Evolutionary conservation across 73 alveolate species (phyloP).

Genomic region (Paramecium octaurelia): DNA sequence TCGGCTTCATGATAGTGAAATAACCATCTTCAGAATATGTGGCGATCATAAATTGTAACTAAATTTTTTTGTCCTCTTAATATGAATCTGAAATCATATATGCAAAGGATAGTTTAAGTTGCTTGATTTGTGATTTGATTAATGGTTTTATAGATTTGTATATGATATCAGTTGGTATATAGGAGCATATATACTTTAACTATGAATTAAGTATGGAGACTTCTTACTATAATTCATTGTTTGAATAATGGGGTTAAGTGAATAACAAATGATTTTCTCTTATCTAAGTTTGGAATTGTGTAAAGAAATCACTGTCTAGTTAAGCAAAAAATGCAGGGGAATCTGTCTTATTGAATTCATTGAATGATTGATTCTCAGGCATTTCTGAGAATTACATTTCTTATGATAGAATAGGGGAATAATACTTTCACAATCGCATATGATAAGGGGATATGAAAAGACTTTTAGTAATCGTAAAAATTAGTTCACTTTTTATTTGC

Average conservation of each 20-base stretch:
- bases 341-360: background rate
- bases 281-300: background rate
- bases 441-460: background rate
- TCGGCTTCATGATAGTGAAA: background rate
- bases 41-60: background rate
- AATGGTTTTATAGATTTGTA: background rate
- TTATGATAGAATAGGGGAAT: background rate
- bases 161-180: background rate
- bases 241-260: background rate
- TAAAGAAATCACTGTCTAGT: background rate
- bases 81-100: background rate
- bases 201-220: background rate
- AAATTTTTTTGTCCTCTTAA: background rate
- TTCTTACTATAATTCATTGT: background rate
- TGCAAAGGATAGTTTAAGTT: background rate
- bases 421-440: background rate
- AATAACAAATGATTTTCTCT: background rate
- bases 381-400: background rate
- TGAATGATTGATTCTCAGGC: background rate
- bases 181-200: background rate
- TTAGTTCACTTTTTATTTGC: background rate
- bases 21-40: background rate
- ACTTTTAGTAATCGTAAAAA: background rate
- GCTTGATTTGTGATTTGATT: background rate
- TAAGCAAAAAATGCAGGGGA: background rate